Conservation (phyloP, 352 stramenopile genomes). For the Globisporangium orthogonon region DNA sequence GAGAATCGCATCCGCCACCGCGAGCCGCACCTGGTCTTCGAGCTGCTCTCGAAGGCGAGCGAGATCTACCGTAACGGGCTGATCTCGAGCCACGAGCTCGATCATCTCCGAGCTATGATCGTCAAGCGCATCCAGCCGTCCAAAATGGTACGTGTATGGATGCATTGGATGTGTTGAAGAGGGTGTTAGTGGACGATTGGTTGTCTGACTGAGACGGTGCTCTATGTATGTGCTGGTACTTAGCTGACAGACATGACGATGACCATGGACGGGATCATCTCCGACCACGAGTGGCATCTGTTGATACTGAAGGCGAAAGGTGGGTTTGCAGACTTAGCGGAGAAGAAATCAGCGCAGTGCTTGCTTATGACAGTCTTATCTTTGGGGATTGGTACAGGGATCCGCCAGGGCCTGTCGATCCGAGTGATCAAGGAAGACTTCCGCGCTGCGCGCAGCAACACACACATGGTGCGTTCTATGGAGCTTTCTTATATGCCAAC, state of each 20-base stretch:
- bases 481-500: not conserved
- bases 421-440: slow-evolving; percentile 69
- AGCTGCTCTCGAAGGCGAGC: slow-evolving; percentile 74
- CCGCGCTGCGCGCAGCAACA: slow-evolving; percentile 35
- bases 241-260: slow-evolving; percentile 80
- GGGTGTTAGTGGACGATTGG: not conserved
- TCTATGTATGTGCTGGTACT: not conserved
- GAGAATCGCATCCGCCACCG: slow-evolving; percentile 81
- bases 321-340: slow-evolving; percentile 5
- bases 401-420: slow-evolving; percentile 75
- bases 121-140: slow-evolving; percentile 74
- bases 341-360: not conserved
- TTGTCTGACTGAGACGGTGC: not conserved
- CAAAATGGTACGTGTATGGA: slow-evolving; percentile 53
- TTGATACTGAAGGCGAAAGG: slow-evolving; percentile 80
- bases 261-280: slow-evolving; percentile 82
- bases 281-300: slow-evolving; percentile 82
- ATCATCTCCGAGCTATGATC: slow-evolving; percentile 69
- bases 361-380: not conserved
- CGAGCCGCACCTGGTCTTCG: slow-evolving; percentile 78
- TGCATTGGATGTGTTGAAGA: not conserved
- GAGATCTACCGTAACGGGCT: slow-evolving; percentile 78
- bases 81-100: slow-evolving; percentile 77
- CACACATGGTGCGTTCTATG: slow-evolving; percentile 51
- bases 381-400: slow-evolving; percentile 20